These are phyloP conservation scores for Globomyces pollinis-pini DNA, from an alignment of 192 early-diverging fungal species.

Conservation along the genomic window DNA sequence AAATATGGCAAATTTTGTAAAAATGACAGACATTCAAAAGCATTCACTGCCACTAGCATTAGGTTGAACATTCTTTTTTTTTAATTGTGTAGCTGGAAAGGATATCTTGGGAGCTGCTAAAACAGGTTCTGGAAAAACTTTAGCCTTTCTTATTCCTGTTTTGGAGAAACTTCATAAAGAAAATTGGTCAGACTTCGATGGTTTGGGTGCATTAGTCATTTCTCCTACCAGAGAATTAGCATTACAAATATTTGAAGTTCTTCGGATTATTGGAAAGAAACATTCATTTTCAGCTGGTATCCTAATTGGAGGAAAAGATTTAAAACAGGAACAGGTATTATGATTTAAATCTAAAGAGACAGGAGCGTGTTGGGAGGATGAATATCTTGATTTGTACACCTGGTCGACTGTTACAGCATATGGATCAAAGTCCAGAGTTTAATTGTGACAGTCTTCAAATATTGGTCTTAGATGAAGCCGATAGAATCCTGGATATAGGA, in stretches of 20 bases:
- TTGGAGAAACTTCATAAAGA: slow-evolving; percentile 75
- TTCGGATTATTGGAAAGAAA: slow-evolving; percentile 54
- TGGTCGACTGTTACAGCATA: slow-evolving; percentile 87
- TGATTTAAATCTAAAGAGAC: too few species aligned
- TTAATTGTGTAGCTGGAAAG: too few species aligned
- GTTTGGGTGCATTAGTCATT: slow-evolving; percentile 60
- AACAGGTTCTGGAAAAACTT: slow-evolving; percentile 86
- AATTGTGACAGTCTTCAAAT: slow-evolving; percentile 72
- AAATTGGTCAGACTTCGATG: slow-evolving; percentile 67
- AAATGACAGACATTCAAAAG: slow-evolving; percentile 90
- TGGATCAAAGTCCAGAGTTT: slow-evolving; percentile 89
- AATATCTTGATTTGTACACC: slow-evolving; percentile 96
- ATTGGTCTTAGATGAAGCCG: slow-evolving; percentile 93
- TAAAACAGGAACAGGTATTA: slow-evolving; percentile 71
- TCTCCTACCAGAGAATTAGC: slow-evolving; percentile 80
- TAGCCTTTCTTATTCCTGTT: slow-evolving; percentile 87
- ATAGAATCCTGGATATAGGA: slow-evolving; percentile 91
- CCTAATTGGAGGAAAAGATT: slow-evolving; percentile 80
- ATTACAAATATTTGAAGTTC: slow-evolving; percentile 82
- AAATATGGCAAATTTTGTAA: slow-evolving; percentile 70
- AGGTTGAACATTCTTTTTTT: too few species aligned
- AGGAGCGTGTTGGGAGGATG: slow-evolving; percentile 40
- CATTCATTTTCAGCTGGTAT: slow-evolving; percentile 85
- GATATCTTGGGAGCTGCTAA: slow-evolving; percentile 95
- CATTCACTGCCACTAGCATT: slow-evolving; percentile 65